These are phyloP conservation scores for Agrostemma githago DNA, from an alignment of 148 eudicot species.

Conservation along the genomic window DNA sequence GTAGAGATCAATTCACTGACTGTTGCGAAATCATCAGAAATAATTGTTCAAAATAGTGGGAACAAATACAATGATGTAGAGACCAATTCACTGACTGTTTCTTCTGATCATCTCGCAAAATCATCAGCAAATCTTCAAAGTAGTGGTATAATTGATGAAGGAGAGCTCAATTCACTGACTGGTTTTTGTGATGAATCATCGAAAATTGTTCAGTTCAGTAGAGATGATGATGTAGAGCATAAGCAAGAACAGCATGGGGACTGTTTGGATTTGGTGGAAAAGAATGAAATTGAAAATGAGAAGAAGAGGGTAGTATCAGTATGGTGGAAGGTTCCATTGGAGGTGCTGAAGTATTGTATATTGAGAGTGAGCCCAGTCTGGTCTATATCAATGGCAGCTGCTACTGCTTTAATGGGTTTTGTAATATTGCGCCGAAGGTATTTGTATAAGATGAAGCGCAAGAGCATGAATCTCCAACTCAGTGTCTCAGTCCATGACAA, in stretches of 20 bases:
- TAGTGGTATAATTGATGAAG: conserved; percentile 1
- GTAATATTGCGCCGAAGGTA: conserved; percentile 59
- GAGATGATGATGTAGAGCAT: not conserved
- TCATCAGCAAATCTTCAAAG: not conserved
- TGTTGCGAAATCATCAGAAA: not conserved
- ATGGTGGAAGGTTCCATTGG: conserved; percentile 90
- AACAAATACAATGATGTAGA: not conserved
- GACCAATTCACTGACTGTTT: not conserved
- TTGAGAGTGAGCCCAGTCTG: conserved; percentile 68
- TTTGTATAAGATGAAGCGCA: conserved; percentile 68
- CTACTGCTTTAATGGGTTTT: conserved; percentile 76
- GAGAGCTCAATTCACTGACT: no score
- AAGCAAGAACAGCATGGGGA: conserved; percentile 2
- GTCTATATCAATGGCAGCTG: conserved; percentile 82
- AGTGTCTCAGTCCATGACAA: conserved; percentile 73
- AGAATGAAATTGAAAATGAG: conserved; percentile 18
- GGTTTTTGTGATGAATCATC: not conserved
- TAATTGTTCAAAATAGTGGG: not conserved
- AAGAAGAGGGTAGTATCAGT: conserved; percentile 38
- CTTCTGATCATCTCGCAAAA: not conserved
- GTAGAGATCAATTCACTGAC: not conserved
- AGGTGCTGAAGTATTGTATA: conserved; percentile 59
- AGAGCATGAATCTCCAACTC: conserved; percentile 44
- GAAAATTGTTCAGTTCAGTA: not conserved
- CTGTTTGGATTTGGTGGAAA: conserved; percentile 4